Evolutionary conservation across 1,284 basidiomycete genomes (phyloP).

Genomic region (Malassezia arunalokei): DNA sequence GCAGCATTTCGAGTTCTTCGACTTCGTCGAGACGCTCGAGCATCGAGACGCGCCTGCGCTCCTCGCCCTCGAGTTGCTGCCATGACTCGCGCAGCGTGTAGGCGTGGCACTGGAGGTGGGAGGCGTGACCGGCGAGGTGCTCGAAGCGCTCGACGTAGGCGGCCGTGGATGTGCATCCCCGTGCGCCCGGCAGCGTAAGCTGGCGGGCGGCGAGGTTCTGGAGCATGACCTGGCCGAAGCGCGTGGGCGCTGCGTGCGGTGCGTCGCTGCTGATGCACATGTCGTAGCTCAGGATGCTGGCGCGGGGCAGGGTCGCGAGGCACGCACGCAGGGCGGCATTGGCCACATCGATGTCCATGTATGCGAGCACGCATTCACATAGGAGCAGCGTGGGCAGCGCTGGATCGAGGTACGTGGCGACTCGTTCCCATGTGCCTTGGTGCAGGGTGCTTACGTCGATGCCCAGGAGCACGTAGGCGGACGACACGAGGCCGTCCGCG

Average conservation of each 20-base stretch:
- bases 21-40: slow-evolving; percentile 43
- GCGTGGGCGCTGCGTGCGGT: slow-evolving; percentile 4
- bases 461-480: slow-evolving; percentile 18
- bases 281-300: slow-evolving; percentile 31
- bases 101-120: background rate
- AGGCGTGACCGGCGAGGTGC: background rate
- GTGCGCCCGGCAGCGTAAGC: slow-evolving; percentile 32
- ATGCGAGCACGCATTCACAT: slow-evolving; percentile 43
- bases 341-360: slow-evolving; percentile 22
- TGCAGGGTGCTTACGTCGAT: slow-evolving; percentile 14
- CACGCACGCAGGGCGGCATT: slow-evolving; percentile 21
- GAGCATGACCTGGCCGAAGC: slow-evolving; percentile 43
- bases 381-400: slow-evolving; percentile 31
- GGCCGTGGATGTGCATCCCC: slow-evolving; percentile 22
- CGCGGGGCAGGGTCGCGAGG: slow-evolving; percentile 2
- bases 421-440: background rate
- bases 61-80: background rate
- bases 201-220: slow-evolving; percentile 36
- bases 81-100: slow-evolving; percentile 3
- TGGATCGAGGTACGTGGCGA: slow-evolving; percentile 17
- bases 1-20: slow-evolving; percentile 43
- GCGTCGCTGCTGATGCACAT: slow-evolving; percentile 34
- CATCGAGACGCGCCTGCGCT: slow-evolving; percentile 19
- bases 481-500: slow-evolving; percentile 8
- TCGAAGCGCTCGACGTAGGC: slow-evolving; percentile 24